These are phyloP conservation scores for Phaffia tasmanica DNA, from an alignment of 768 basidiomycete species.

Conservation along the genomic window DNA sequence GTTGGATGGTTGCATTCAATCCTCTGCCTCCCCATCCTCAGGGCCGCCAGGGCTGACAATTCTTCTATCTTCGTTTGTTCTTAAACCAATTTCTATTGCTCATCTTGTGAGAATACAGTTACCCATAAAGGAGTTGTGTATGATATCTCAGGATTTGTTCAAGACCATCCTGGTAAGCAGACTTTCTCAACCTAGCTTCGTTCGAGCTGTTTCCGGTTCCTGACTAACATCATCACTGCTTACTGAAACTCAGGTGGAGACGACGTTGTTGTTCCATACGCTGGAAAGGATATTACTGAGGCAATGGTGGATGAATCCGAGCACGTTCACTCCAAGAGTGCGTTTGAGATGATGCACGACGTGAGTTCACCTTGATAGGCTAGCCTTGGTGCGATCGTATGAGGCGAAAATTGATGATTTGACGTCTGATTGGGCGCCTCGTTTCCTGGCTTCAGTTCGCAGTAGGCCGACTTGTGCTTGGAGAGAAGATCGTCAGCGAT, in stretches of 20 bases:
- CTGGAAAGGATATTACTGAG: constrained; percentile 67
- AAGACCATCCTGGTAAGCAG: constrained; percentile 17
- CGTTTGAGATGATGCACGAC: constrained; percentile 83
- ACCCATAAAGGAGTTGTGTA: constrained; percentile 72
- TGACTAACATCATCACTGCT: constrained; percentile 35
- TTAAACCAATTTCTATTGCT: no score
- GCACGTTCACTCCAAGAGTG: constrained; percentile 82
- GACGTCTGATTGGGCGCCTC: no score
- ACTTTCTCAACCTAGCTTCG: not conserved
- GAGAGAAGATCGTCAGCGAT: constrained; percentile 63
- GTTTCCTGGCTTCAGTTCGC: constrained; percentile 42
- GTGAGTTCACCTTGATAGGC: constrained; percentile 7
- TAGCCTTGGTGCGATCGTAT: no score
- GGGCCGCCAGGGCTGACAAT: no score
- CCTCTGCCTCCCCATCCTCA: no score
- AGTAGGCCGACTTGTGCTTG: constrained; percentile 69
- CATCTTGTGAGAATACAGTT: constrained; percentile 43
- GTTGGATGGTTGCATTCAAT: no score
- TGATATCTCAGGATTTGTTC: constrained; percentile 52
- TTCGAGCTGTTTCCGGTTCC: not conserved
- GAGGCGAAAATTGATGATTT: no score
- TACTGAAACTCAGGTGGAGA: constrained; percentile 90
- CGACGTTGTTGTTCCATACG: constrained; percentile 70
- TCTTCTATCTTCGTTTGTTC: no score
- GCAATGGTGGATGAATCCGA: constrained; percentile 69